phyloP scores from a whole-genome alignment of 2,329 filamentous ascomycete genomes.

The Hypoxylon sp. region DNA sequence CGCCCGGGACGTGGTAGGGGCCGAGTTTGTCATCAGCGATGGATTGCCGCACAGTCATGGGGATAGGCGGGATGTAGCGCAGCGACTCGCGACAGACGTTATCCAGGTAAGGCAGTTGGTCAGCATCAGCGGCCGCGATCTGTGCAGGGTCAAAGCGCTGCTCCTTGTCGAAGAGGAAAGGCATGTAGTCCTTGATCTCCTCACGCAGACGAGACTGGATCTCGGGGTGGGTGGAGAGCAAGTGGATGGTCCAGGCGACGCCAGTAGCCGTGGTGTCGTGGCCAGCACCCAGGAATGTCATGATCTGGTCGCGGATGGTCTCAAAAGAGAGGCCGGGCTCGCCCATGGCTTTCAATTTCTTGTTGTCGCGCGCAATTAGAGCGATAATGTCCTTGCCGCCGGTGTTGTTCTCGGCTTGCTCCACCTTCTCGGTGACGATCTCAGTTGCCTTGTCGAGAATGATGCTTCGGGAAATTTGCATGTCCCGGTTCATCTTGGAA shows the following conservation, averaged over 20 bases:
- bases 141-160: slow-evolving; percentile 49
- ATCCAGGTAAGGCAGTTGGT: slow-evolving; percentile 59
- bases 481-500: slow-evolving; percentile 55
- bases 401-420: slow-evolving; percentile 50
- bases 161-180: slow-evolving; percentile 55
- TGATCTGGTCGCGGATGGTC: slow-evolving; percentile 55
- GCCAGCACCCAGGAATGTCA: slow-evolving; percentile 58
- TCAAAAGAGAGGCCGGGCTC: slow-evolving; percentile 55
- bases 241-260: slow-evolving; percentile 58
- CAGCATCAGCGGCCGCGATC: slow-evolving; percentile 53
- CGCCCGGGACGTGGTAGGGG: slow-evolving; percentile 56
- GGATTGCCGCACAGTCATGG: slow-evolving; percentile 60
- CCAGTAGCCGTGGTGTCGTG: slow-evolving; percentile 61
- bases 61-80: slow-evolving; percentile 60
- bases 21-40: slow-evolving; percentile 56
- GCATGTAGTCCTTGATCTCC: slow-evolving; percentile 54
- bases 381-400: slow-evolving; percentile 55
- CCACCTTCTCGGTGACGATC: slow-evolving; percentile 54
- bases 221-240: slow-evolving; percentile 55
- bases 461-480: slow-evolving; percentile 52
- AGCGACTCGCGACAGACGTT: slow-evolving; percentile 62
- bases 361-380: slow-evolving; percentile 58
- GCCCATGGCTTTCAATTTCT: slow-evolving; percentile 55
- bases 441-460: slow-evolving; percentile 53
- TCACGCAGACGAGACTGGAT: slow-evolving; percentile 57